phyloP scores from a whole-genome alignment of 495 filamentous ascomycete genomes.

The Hamigera avellanea region DNA sequence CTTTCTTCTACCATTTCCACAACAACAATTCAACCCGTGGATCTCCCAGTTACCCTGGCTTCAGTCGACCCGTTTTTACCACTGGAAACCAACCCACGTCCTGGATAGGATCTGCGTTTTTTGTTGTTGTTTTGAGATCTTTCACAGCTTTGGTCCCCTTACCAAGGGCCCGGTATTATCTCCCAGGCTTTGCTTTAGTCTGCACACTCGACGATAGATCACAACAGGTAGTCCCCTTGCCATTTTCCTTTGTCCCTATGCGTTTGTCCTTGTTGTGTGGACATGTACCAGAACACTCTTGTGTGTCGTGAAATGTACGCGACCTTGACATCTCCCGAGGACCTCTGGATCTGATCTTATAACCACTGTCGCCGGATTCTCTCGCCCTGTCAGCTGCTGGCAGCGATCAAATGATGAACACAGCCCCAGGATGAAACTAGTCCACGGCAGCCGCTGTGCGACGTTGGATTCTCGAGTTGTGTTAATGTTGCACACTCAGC shows the following conservation, averaged over 20 bases:
- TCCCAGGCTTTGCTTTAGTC: slow-evolving; percentile 24
- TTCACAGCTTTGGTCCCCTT: slow-evolving; percentile 1
- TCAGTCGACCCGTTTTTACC: slow-evolving; percentile 6
- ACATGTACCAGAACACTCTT: neutral
- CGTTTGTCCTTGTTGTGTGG: slow-evolving; percentile 11
- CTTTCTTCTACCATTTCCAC: too few species aligned
- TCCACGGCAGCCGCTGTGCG: slow-evolving; percentile 25
- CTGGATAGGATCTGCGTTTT: slow-evolving; percentile 32
- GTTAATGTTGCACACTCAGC: slow-evolving; percentile 34
- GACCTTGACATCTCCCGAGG: slow-evolving; percentile 1
- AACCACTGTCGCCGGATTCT: neutral
- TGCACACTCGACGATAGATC: slow-evolving; percentile 8
- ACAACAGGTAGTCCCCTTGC: slow-evolving; percentile 37
- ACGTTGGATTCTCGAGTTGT: slow-evolving; percentile 30
- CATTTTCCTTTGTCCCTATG: slow-evolving; percentile 17
- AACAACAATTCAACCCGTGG: neutral
- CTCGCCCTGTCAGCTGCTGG: neutral
- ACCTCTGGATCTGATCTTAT: slow-evolving; percentile 6
- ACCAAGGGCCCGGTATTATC: neutral
- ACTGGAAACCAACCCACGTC: slow-evolving; percentile 15
- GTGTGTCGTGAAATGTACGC: too few species aligned
- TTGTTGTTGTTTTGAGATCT: slow-evolving; percentile 15
- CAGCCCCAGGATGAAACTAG: slow-evolving; percentile 10
- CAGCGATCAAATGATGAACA: neutral
- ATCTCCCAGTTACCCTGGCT: slow-evolving; percentile 11